A percentile compares a stretch with the other conserved stretches of the same genome.
Evolutionary conservation across 352 stramenopile species (phyloP).

Genomic region (Pythium monospermum): DNA sequence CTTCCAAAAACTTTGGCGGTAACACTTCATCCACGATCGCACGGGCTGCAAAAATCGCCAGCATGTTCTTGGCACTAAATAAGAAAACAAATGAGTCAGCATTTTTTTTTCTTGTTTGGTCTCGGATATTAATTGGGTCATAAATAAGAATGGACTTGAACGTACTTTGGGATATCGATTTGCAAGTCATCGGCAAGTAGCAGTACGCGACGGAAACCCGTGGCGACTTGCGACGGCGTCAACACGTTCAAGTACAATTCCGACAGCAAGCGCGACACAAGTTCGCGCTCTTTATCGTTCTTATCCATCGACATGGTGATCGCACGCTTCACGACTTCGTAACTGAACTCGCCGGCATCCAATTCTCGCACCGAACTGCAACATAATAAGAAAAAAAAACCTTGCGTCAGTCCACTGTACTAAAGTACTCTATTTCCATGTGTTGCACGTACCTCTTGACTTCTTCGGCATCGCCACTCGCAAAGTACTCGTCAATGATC

Average conservation of each 20-base stretch:
- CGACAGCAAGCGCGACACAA: conserved; percentile 90
- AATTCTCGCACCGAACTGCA: conserved; percentile 62
- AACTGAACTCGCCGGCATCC: conserved; percentile 75
- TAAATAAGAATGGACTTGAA: too few species aligned
- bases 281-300: conserved; percentile 89
- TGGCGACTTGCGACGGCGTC: conserved; percentile 68
- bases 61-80: conserved; percentile 79
- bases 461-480: conserved; percentile 86
- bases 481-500: conserved; percentile 88
- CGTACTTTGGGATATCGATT: conserved; percentile 91
- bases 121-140: too few species aligned
- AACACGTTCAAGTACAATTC: conserved; percentile 89
- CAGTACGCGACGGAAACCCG: conserved; percentile 96
- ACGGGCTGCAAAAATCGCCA: conserved; percentile 95
- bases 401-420: too few species aligned
- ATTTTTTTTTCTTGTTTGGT: too few species aligned
- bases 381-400: not conserved
- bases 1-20: conserved; percentile 95
- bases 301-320: conserved; percentile 96
- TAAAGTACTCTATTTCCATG: not conserved
- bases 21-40: conserved; percentile 98
- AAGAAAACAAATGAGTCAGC: not conserved
- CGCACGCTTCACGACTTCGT: conserved; percentile 93
- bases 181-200: conserved; percentile 94
- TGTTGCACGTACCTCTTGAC: conserved; percentile 46